Base-by-base conservation (phyloP, 495 filamentous ascomycete genomes). In the Daldinia concentrica region DNA sequence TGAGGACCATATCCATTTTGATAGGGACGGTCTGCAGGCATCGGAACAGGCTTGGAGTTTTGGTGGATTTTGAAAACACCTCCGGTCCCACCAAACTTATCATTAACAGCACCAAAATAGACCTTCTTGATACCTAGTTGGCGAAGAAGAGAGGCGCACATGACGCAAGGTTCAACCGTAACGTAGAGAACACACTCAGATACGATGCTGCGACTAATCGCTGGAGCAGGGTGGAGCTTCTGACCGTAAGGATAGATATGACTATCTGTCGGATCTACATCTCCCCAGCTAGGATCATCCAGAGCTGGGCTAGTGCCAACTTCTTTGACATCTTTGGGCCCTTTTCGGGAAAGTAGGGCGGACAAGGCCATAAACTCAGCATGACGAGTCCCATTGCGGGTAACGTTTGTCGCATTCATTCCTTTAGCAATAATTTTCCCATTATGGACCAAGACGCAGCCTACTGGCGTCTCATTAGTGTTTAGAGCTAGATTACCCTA, bases 111-210 rank as follows among this genome's bases (percentile, higher is more conserved):
- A n/a, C 95, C 96, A 79, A 92, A 98, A 79, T 92, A 98, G 2
- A 98, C 95, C 58, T 86, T 88, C 60, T 90, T 85, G 75, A 99
- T 90, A 6, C 86, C 84, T 58, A 93, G 88, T 77, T 98, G 96
- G 30, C 92, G 89, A 32, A 99, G 85, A 29, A 94, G 86, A n/a
- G 93, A 93, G 2, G 95, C 95, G 76, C 95, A 99, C 95, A 99
- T 99, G 74, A 99, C 90, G 77, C 95, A 99, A 1, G 95, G 95
- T 77, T 99, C 95, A 56, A 98, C 94, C 0, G 95, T 98, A 34
- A 99, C 95, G 78, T 99, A 99, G 30, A 98, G 86, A 73, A 91
- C 89, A 45, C 91, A 93, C 41, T 91, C 86, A 27, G 79, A 75
- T 69, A 98, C 83, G 59, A 92, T 83, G 7, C 82, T 84, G 6